Conservation (phyloP, 176 grass and related monocot genomes). For the Oryza meridionalis region DNA sequence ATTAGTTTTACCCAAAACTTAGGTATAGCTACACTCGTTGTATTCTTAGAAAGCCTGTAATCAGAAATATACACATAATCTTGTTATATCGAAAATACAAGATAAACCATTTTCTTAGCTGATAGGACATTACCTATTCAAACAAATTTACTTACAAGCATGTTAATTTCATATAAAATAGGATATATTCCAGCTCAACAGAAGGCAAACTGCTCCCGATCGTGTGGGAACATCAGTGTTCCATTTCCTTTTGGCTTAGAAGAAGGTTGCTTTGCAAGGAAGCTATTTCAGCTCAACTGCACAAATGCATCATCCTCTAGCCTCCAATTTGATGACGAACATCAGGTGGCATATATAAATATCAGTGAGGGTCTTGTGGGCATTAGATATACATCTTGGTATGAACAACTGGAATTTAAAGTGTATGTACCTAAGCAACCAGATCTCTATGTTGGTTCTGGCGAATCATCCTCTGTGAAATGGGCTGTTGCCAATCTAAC, state of each 20-base stretch:
- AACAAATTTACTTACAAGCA: no score
- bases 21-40: no score
- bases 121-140: no score
- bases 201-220: background rate
- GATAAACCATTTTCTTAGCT: no score
- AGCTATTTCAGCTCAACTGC: conserved; percentile 10
- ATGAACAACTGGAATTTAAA: background rate
- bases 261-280: conserved; percentile 6
- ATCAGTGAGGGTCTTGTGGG: background rate
- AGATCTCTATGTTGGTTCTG: background rate
- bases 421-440: background rate
- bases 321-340: background rate
- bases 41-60: no score
- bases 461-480: background rate
- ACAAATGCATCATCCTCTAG: background rate
- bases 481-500: conserved; percentile 30
- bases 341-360: background rate
- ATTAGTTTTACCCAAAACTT: no score
- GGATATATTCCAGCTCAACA: background rate
- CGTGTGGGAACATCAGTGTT: background rate
- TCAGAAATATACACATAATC: no score
- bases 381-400: background rate
- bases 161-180: background rate
- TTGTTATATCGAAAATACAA: no score
- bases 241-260: background rate